Evolutionary conservation across 371 early-diverging fungal species (phyloP).

Genomic region (Mortierella sp.): DNA sequence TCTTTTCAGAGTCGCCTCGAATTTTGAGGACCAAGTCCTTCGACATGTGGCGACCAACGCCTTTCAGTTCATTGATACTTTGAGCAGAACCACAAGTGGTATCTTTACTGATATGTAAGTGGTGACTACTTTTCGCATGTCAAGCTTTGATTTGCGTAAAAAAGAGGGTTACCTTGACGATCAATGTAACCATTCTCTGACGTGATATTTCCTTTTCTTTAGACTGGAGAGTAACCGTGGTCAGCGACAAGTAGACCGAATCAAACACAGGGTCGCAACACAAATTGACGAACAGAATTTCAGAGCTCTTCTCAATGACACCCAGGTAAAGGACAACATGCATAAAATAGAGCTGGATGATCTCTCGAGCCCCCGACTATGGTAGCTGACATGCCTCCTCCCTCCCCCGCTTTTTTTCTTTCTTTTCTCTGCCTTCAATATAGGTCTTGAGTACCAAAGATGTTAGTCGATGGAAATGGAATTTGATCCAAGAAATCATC

Average conservation of each 20-base stretch:
- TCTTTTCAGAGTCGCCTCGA: constrained; percentile 80
- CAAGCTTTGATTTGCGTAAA: too few species aligned
- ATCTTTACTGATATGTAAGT: constrained; percentile 46
- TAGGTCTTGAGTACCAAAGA: constrained; percentile 79
- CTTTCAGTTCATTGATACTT: constrained; percentile 76
- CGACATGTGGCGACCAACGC: constrained; percentile 83
- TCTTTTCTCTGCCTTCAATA: constrained; percentile 13
- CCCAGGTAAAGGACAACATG: constrained; percentile 63
- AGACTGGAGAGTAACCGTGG: constrained; percentile 35
- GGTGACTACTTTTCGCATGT: too few species aligned
- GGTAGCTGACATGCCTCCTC: too few species aligned
- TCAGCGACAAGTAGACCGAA: constrained; percentile 65
- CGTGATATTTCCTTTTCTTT: not conserved
- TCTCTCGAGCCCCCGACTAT: too few species aligned
- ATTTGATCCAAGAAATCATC: constrained; percentile 75
- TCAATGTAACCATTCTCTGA: not conserved
- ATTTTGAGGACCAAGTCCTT: constrained; percentile 78
- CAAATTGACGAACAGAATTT: constrained; percentile 86
- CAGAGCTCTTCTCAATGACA: constrained; percentile 70
- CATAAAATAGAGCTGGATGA: too few species aligned
- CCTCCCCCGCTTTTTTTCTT: not conserved
- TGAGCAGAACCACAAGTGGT: constrained; percentile 52
- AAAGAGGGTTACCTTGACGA: too few species aligned
- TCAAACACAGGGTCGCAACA: constrained; percentile 73
- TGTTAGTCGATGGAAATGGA: constrained; percentile 87